Evolutionary conservation across 2,329 filamentous ascomycete species (phyloP).

Genomic region (Cordyceps javanica): DNA sequence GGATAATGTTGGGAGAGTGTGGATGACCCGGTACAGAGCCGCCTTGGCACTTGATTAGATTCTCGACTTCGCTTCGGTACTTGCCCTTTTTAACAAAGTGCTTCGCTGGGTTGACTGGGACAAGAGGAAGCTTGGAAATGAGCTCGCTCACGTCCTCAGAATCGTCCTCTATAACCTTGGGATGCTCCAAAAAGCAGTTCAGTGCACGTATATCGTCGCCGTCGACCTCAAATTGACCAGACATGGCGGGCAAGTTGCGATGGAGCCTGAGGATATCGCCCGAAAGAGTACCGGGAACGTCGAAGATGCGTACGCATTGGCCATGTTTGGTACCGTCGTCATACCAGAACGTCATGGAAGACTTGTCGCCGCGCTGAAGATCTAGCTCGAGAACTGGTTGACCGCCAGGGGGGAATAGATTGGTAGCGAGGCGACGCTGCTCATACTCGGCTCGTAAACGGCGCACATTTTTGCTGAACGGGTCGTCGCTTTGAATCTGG

Average conservation of each 20-base stretch:
- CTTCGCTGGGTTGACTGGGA: conserved; percentile 15
- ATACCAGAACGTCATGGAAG: conserved; percentile 12
- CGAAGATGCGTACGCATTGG: conserved; percentile 17
- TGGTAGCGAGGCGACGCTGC: neutral
- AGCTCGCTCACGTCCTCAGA: neutral
- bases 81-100: conserved; percentile 24
- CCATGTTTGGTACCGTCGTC: conserved; percentile 14
- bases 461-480: too few species aligned
- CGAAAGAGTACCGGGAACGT: conserved; percentile 19
- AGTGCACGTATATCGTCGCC: neutral
- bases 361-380: neutral
- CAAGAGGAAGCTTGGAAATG: conserved; percentile 15
- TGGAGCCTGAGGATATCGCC: conserved; percentile 19
- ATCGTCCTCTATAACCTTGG: neutral
- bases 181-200: neutral
- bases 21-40: neutral
- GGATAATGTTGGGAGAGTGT: neutral
- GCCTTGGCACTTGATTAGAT: conserved; percentile 21
- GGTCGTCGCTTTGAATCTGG: too few species aligned
- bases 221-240: neutral
- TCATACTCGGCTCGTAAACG: neutral
- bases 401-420: neutral
- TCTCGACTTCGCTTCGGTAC: conserved; percentile 22
- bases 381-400: neutral
- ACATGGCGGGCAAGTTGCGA: conserved; percentile 15